These are phyloP conservation scores for Yarrowia phangngaensis DNA, from an alignment of 805 yeast species.

Conservation along the genomic window DNA sequence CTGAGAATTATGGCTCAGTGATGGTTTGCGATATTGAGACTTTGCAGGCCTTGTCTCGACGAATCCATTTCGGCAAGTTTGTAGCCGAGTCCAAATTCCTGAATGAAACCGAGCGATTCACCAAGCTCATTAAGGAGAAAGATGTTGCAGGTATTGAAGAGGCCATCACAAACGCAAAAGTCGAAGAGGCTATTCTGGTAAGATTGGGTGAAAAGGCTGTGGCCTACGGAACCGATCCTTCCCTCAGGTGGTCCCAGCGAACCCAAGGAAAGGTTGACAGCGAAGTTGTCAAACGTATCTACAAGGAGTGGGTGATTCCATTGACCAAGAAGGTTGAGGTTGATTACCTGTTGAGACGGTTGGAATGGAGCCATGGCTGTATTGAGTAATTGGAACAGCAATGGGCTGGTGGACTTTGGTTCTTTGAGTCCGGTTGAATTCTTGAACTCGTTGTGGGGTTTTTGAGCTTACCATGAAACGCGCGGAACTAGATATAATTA, in stretches of 20 bases:
- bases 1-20: conserved; percentile 84
- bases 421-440: no score
- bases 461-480: no score
- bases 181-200: conserved; percentile 76
- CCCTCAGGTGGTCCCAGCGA: conserved; percentile 60
- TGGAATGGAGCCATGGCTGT: no score
- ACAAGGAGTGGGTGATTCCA: conserved; percentile 86
- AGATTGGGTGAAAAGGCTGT: conserved; percentile 77
- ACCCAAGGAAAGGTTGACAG: conserved; percentile 75
- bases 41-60: conserved; percentile 80
- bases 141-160: conserved; percentile 71
- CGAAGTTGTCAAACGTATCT: conserved; percentile 74
- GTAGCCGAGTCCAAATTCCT: conserved; percentile 94
- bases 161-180: conserved; percentile 81
- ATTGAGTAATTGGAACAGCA: no score
- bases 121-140: conserved; percentile 56
- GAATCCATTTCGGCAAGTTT: conserved; percentile 95
- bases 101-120: conserved; percentile 59
- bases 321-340: conserved; percentile 93
- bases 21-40: conserved; percentile 80
- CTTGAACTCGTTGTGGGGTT: no score
- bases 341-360: conserved; percentile 78
- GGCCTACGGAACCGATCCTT: conserved; percentile 85
- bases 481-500: no score
- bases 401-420: no score